Conservation (phyloP, 2,329 filamentous ascomycete genomes). For the Didymella pinodella region DNA sequence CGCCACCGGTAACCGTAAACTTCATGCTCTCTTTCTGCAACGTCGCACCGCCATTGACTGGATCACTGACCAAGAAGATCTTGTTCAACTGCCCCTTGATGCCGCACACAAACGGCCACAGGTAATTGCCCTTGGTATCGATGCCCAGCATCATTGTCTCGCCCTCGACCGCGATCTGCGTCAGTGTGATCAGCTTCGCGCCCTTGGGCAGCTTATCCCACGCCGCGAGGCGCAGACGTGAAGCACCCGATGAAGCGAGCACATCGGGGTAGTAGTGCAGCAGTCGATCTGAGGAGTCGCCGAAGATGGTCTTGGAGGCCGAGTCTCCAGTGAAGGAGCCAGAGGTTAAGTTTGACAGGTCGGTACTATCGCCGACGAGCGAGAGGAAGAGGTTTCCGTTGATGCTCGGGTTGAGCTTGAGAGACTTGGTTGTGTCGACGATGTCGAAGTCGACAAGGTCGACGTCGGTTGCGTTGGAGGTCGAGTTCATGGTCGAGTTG, state of each 20-base stretch:
- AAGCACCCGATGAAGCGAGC: constrained; percentile 11
- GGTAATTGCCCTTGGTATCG: constrained; percentile 14
- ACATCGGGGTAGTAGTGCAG: constrained; percentile 18
- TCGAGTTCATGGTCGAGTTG: constrained; percentile 9
- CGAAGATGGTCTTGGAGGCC: constrained; percentile 13
- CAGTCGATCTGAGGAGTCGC: constrained; percentile 15
- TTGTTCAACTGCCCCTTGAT: constrained; percentile 20
- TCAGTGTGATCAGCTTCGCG: constrained; percentile 16
- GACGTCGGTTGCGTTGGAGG: constrained; percentile 14
- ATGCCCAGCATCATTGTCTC: constrained; percentile 19
- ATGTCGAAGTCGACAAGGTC: constrained; percentile 12
- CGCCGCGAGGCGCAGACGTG: constrained; percentile 12
- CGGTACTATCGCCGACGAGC: constrained; percentile 12
- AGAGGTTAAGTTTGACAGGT: constrained; percentile 11
- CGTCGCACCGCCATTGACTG: constrained; percentile 1
- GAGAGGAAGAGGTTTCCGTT: constrained; percentile 17
- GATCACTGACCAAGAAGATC: constrained; percentile 15
- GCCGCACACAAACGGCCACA: constrained; percentile 19
- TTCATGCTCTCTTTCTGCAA: constrained; percentile 16
- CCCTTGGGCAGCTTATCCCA: constrained; percentile 19
- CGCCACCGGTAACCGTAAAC: constrained; percentile 18
- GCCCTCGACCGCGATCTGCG: constrained; percentile 14
- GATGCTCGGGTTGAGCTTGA: constrained; percentile 17
- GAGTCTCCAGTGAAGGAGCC: constrained; percentile 16
- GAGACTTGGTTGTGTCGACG: constrained; percentile 15